These are phyloP conservation scores for Eucalyptus curtisii DNA, from an alignment of 345 rosid species.

Conservation along the genomic window DNA sequence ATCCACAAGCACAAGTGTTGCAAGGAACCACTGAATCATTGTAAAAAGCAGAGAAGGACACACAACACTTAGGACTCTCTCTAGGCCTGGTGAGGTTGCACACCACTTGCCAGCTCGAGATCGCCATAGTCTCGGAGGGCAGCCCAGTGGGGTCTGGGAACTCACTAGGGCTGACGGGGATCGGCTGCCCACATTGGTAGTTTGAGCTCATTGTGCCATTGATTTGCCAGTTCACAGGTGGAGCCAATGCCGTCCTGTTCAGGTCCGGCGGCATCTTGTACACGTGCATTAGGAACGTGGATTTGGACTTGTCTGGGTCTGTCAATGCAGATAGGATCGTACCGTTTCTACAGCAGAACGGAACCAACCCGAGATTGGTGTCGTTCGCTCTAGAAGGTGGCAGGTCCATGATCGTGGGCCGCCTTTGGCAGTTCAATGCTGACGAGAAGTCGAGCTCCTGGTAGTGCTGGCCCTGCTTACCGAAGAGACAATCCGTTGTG, in stretches of 20 bases:
- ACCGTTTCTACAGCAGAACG: slow-evolving; percentile 41
- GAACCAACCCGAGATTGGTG: slow-evolving; percentile 21
- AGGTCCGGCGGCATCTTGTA: slow-evolving; percentile 43
- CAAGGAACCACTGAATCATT: slow-evolving; percentile 43
- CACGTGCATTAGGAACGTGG: slow-evolving; percentile 32
- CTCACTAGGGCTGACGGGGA: slow-evolving; percentile 21
- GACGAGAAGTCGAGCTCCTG: slow-evolving; percentile 18
- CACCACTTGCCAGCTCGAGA: slow-evolving; percentile 46
- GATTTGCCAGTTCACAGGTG: slow-evolving; percentile 40
- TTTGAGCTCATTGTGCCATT: slow-evolving; percentile 19
- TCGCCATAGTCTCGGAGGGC: slow-evolving; percentile 10
- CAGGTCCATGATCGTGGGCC: slow-evolving; percentile 29
- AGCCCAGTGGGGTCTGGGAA: slow-evolving; percentile 27
- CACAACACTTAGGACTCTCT: slow-evolving; percentile 29
- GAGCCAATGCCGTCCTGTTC: slow-evolving; percentile 20
- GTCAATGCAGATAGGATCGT: slow-evolving; percentile 22
- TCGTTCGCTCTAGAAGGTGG: slow-evolving; percentile 25
- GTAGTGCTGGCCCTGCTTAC: slow-evolving; percentile 21
- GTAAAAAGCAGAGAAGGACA: slow-evolving; percentile 46
- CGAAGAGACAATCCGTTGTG: slow-evolving; percentile 26
- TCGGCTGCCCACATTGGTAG: slow-evolving; percentile 31
- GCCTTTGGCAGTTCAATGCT: slow-evolving; percentile 26
- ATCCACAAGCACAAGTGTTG: slow-evolving; percentile 43
- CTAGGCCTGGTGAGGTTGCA: slow-evolving; percentile 34
- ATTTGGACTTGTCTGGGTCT: slow-evolving; percentile 16